Percentiles rank a stretch among this genome's conserved stretches.
Evolutionary conservation across 2,329 filamentous ascomycete species (phyloP).

Genomic region (Xylaria arbuscula): DNA sequence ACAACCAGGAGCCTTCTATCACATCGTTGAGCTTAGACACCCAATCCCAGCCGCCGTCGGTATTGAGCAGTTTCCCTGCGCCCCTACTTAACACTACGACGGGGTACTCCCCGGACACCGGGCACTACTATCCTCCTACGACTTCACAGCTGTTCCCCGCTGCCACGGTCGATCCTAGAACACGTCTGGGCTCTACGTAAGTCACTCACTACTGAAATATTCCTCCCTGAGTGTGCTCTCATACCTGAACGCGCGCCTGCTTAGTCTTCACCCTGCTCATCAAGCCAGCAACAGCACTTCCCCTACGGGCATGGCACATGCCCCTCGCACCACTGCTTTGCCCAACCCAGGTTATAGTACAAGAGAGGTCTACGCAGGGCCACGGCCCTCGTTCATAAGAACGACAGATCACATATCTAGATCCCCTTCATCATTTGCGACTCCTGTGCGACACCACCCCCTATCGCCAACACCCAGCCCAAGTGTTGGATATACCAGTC

Average conservation of each 20-base stretch:
- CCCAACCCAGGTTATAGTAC: conserved; percentile 63
- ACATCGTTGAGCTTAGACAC: conserved; percentile 66
- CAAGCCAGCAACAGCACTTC: conserved; percentile 58
- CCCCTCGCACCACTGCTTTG: conserved; percentile 63
- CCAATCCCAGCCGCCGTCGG: conserved; percentile 61
- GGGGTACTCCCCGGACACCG: conserved; percentile 62
- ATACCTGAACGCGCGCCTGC: background rate
- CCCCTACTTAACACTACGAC: conserved; percentile 59
- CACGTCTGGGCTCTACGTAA: conserved; percentile 67
- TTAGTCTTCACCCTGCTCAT: conserved; percentile 50
- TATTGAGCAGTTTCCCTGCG: conserved; percentile 65
- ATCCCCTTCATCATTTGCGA: conserved; percentile 61
- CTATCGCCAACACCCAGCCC: conserved; percentile 65
- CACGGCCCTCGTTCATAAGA: conserved; percentile 62
- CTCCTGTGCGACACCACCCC: conserved; percentile 61
- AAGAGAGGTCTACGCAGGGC: conserved; percentile 65
- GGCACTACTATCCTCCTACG: conserved; percentile 59
- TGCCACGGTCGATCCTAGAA: conserved; percentile 60
- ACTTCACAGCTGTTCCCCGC: conserved; percentile 53
- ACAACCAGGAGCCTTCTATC: conserved; percentile 63
- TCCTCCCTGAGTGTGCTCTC: conserved; percentile 22
- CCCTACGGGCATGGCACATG: conserved; percentile 66
- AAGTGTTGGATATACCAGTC: conserved; percentile 57
- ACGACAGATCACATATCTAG: conserved; percentile 62
- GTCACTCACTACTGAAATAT: conserved; percentile 49